Base-by-base conservation (phyloP, 208 protist genomes). In the Trypanosoma scelopori region DNA sequence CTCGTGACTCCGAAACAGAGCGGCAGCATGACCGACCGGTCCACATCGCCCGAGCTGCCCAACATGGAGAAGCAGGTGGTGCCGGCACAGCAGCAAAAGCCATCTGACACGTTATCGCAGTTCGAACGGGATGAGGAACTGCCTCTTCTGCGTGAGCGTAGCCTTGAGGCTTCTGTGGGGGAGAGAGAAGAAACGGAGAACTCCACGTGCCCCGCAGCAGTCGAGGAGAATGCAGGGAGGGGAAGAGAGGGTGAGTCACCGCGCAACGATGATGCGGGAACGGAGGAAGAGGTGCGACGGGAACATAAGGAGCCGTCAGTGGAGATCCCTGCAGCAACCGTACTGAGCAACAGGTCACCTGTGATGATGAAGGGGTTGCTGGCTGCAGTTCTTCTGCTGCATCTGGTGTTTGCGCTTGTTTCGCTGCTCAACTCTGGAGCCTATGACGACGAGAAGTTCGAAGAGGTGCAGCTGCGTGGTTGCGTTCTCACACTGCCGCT, bases 401-500 rank as follows among this genome's bases (percentile, higher is more conserved):
- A 76, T 42, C 22, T 65, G 4, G 1, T 39, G 16, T 81, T 79
- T 62, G 35, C 71, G 6, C 35, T 71, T 25, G 43, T 58, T 5
- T 65, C 71, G 13, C 35, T 76, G 39, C 27, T 70, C 16, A 68
- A 71, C 37, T 23, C 27, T 9, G 64, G 60, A 4, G 65, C 71
- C n/a, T 75, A 75, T 51, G 45, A 81, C 51, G 11, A 59, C 6
- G 63, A 32, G 32, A 39, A 27, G 9, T 25, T 69, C 37, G 35
- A 45, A n/a, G 78, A 63, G 50, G 50, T 69, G 5, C 32, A 62
- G 9, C 39, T 28, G 16, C 43, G 68, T 20, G 79, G 79, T 22
- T 93, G 87, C 63, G 37, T 79, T 5, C 70, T 74, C 32, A 71
- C 72, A 46, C 51, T 90, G 16, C 76, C 75, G 7, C 59, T 87